Conservation (phyloP, 805 yeast species). For the Pichia rugopelliculosa region DNA sequence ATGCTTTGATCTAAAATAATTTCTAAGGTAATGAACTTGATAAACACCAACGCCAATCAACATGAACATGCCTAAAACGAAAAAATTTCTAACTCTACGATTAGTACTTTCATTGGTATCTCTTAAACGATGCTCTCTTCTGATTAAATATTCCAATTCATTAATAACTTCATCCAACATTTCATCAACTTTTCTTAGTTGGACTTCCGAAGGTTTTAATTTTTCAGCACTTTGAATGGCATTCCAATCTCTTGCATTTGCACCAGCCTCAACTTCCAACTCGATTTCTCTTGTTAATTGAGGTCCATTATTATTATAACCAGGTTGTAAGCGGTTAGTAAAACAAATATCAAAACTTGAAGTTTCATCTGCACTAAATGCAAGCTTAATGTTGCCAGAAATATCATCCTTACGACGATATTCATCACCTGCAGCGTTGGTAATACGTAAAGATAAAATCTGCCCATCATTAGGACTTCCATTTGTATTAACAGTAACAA, state of each 20-base stretch:
- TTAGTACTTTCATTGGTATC: slow-evolving; percentile 97
- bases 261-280: slow-evolving; percentile 89
- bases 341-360: slow-evolving; percentile 91
- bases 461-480: slow-evolving; percentile 89
- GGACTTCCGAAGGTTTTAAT: slow-evolving; percentile 87
- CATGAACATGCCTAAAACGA: slow-evolving; percentile 57
- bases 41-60: slow-evolving; percentile 78
- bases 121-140: slow-evolving; percentile 87
- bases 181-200: slow-evolving; percentile 80
- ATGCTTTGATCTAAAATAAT: slow-evolving; percentile 83
- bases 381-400: slow-evolving; percentile 62
- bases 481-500: slow-evolving; percentile 66
- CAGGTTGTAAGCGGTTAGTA: slow-evolving; percentile 48
- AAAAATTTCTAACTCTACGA: slow-evolving; percentile 83
- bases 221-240: slow-evolving; percentile 88
- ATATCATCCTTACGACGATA: slow-evolving; percentile 72
- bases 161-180: slow-evolving; percentile 71
- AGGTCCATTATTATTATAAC: slow-evolving; percentile 32
- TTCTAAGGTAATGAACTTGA: slow-evolving; percentile 89
- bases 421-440: slow-evolving; percentile 80
- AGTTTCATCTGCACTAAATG: slow-evolving; percentile 76
- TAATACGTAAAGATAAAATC: slow-evolving; percentile 54
- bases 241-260: slow-evolving; percentile 98
- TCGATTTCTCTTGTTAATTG: slow-evolving; percentile 62
- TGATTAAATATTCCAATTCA: slow-evolving; percentile 77